Evolutionary conservation across 192 early-diverging fungal genomes (phyloP).

Genomic region (Umbelopsis sp.): DNA sequence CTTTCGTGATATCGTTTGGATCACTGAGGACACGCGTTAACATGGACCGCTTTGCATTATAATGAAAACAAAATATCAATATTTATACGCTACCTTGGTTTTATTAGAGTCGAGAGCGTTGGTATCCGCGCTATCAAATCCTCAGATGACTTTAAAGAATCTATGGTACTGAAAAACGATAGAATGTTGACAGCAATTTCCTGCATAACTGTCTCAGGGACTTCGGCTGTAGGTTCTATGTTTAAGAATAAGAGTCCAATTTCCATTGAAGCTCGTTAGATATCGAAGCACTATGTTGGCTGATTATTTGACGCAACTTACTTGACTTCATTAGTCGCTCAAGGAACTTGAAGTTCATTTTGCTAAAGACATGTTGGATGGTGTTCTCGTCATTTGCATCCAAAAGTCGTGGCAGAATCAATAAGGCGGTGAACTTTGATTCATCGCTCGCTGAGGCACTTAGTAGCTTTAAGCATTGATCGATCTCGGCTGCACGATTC

Average conservation of each 20-base stretch:
- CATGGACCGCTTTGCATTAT: neutral
- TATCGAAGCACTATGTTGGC: neutral
- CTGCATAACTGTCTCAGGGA: conserved; percentile 40
- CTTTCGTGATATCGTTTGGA: conserved; percentile 35
- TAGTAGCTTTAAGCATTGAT: conserved; percentile 46
- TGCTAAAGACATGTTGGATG: conserved; percentile 44
- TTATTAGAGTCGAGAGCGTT: conserved; percentile 31
- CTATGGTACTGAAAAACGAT: conserved; percentile 39
- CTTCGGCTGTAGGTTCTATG: conserved; percentile 20
- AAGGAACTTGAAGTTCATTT: conserved; percentile 56
- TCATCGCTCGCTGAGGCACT: conserved; percentile 45
- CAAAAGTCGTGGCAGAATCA: conserved; percentile 49
- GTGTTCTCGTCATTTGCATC: conserved; percentile 35
- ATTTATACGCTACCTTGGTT: conserved; percentile 31
- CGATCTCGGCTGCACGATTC: conserved; percentile 35
- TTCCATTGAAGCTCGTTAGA: conserved; percentile 10
- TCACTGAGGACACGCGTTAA: conserved; percentile 25
- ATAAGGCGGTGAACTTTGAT: conserved; percentile 54
- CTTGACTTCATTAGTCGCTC: conserved; percentile 49
- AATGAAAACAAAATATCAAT: neutral
- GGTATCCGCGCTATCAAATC: conserved; percentile 40
- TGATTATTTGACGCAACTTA: conserved; percentile 25
- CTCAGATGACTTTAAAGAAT: conserved; percentile 25
- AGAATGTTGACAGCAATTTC: conserved; percentile 47
- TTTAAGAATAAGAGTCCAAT: too few relatives aligned